These are phyloP conservation scores for Alternaria consortialis DNA, from an alignment of 2,329 filamentous ascomycete species.

Conservation along the genomic window DNA sequence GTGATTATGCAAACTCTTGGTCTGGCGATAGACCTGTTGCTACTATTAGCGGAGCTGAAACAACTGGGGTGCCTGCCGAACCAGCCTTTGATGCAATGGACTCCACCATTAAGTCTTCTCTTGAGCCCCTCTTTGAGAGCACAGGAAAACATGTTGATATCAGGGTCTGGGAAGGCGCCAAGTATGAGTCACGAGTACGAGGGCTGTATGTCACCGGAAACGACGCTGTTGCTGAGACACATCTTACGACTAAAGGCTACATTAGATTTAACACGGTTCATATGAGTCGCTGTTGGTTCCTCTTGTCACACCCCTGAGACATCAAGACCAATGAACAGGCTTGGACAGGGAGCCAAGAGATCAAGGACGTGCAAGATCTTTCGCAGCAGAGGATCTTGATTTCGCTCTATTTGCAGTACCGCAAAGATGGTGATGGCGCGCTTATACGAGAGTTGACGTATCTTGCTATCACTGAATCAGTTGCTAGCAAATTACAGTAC, in stretches of 20 bases:
- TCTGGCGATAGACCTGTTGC: background rate
- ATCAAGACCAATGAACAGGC: background rate
- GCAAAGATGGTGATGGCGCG: background rate
- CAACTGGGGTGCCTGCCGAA: background rate
- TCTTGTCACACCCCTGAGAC: background rate
- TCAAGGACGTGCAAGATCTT: background rate
- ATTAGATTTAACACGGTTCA: background rate
- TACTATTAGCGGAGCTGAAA: background rate
- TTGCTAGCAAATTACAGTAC: background rate
- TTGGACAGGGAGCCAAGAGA: background rate
- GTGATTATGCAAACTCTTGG: background rate
- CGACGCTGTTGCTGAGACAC: background rate
- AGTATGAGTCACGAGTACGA: slow-evolving; percentile 6
- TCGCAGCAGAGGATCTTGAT: background rate
- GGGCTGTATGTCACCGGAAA: slow-evolving; percentile 5
- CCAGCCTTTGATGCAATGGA: background rate
- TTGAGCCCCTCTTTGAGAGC: background rate
- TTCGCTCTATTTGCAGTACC: slow-evolving; percentile 2
- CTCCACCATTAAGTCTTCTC: background rate
- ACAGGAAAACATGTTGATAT: background rate
- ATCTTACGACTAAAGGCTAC: background rate
- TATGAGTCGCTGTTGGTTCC: background rate
- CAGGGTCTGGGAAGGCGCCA: slow-evolving; percentile 1
- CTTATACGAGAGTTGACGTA: slow-evolving; percentile 6
- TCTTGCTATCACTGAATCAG: background rate